Percentiles rank a stretch among this genome's conserved stretches.
These are phyloP conservation scores for Cunninghamia lanceolata DNA, from an alignment of 75 land plant genomes.

Conservation along the genomic window DNA sequence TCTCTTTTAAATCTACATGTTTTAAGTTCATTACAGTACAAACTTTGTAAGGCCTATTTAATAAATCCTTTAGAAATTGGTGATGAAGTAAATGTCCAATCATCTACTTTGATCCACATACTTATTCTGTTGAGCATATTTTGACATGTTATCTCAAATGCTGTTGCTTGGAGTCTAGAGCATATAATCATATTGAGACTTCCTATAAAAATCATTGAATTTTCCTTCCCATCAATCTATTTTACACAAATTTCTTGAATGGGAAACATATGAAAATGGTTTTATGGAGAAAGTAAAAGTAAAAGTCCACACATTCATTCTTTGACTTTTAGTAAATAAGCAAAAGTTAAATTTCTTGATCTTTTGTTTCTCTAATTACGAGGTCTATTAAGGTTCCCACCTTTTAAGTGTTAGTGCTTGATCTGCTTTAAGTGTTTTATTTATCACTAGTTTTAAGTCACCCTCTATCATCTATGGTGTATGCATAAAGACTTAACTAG, in stretches of 20 bases:
- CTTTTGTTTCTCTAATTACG: not conserved
- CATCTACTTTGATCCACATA: not conserved
- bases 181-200: not conserved
- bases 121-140: not conserved
- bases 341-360: not conserved
- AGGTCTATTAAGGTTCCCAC: too few relatives aligned
- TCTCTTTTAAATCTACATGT: not conserved
- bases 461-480: not conserved
- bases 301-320: not conserved
- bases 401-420: not conserved
- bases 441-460: not conserved
- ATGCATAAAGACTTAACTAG: not conserved
- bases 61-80: not conserved
- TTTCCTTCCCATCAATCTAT: not conserved
- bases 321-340: not conserved
- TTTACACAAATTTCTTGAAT: not conserved
- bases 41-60: not conserved
- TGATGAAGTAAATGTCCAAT: not conserved
- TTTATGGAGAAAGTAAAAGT: not conserved
- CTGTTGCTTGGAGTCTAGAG: not conserved
- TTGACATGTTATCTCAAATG: not conserved
- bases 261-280: not conserved
- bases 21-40: not conserved
- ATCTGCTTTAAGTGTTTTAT: not conserved
- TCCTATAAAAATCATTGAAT: not conserved